phyloP scores from a whole-genome alignment of 768 basidiomycete species.

The Lentinus tigrinus region DNA sequence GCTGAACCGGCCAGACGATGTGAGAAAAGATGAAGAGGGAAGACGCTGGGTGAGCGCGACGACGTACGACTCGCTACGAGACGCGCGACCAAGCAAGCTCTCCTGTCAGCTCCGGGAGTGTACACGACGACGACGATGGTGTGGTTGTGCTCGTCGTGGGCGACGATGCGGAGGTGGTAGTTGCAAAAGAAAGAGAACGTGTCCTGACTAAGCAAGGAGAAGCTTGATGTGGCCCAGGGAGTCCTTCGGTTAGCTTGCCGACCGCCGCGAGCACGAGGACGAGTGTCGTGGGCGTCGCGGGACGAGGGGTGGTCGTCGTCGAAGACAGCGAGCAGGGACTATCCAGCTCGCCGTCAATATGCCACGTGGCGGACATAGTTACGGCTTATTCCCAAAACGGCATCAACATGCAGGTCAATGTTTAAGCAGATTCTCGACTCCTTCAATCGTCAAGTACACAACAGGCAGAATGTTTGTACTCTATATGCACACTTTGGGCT shows the following conservation, averaged over 20 bases:
- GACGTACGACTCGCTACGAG: slow-evolving; percentile 15
- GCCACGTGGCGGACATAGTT: slow-evolving; percentile 17
- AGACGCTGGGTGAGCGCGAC: slow-evolving; percentile 14
- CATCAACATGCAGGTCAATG: not conserved
- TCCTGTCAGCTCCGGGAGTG: no score
- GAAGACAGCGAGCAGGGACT: not conserved
- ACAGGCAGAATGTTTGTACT: no score
- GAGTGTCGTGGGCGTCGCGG: slow-evolving; percentile 6
- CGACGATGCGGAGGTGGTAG: slow-evolving; percentile 1
- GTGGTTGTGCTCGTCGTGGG: not conserved
- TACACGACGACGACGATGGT: not conserved
- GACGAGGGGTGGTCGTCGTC: slow-evolving; percentile 8
- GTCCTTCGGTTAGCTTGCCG: not conserved
- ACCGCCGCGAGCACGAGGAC: not conserved
- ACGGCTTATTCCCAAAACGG: slow-evolving; percentile 6
- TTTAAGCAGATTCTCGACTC: not conserved
- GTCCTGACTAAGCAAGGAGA: slow-evolving; percentile 15
- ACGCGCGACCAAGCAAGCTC: no score
- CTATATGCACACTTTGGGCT: no score
- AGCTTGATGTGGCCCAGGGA: not conserved
- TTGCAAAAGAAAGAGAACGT: slow-evolving; percentile 12
- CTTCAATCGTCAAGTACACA: not conserved
- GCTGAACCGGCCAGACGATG: slow-evolving; percentile 5
- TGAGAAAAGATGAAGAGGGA: slow-evolving; percentile 18
- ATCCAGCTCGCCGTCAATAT: not conserved